Base-by-base conservation (phyloP, 495 filamentous ascomycete species). In the Arthonia radiata region DNA sequence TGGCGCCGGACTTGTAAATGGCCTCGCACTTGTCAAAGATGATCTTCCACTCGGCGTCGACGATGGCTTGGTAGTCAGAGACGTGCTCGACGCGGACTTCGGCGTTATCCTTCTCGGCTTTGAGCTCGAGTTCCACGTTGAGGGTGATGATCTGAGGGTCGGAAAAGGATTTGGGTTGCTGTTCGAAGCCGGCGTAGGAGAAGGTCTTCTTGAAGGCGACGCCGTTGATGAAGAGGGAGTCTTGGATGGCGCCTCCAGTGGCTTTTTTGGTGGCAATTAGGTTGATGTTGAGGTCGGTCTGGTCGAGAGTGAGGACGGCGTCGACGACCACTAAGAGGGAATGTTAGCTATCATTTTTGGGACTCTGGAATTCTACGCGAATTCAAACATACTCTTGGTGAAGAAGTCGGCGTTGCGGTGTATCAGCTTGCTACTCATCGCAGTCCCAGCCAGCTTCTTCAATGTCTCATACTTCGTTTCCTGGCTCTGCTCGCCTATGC, bases 121-220 rank as follows among this genome's bases (percentile, higher is more conserved):
- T 97, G 36, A 97, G 55, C 52, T 97, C 86, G 29, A 97, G 59
- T 50, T 97, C 86, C 31, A 97, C 86, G 47, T 93, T 97, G 35
- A 97, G 56, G 52, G 82, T 92, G 28, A 92, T 71, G 38, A 97
- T 89, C 51, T 77, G 82, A 25, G 86, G 86, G 52, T 92, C 66
- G 41, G 57, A 68, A 56, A 97, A 93, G 18, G 61, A 73, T 51
- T 97, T 97, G 30, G 86, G 86, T 54, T 97, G 86, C 50, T 97
- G 86, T 52, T 97, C 86, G 52, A 97, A 97, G 38, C 86, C 86
- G 39, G 86, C 86, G 45, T 97, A 97, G 21, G 86, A 80, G 54
- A 97, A 97, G 23, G 86, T 97, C 59, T 97, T 97, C 63, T 97
- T 97, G 59, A 97, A 97, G 18, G 86, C 82, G 24, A 97, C 86